phyloP scores from a whole-genome alignment of 73 alveolate genomes.

The Paramecium pentaurelia region DNA sequence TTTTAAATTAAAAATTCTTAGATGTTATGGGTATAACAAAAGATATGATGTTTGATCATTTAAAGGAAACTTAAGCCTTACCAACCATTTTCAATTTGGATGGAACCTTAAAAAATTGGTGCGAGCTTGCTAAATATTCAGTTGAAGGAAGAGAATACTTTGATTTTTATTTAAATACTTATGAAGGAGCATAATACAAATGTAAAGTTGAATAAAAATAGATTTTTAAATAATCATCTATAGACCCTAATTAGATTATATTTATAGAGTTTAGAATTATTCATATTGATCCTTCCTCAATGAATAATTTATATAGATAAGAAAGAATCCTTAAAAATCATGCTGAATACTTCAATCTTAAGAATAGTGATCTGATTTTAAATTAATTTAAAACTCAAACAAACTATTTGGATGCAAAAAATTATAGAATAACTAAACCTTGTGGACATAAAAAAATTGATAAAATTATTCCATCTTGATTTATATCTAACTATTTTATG shows the following conservation, averaged over 20 bases:
- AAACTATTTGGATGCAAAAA: constrained; percentile 7
- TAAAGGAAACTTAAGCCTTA: not conserved
- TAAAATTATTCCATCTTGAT: not conserved
- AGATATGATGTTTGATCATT: constrained; percentile 45
- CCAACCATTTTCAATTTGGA: constrained; percentile 22
- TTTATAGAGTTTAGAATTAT: constrained; percentile 7
- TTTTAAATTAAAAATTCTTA: not conserved
- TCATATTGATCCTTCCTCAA: not conserved
- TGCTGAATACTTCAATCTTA: not conserved
- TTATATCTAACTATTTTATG: not conserved
- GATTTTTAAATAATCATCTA: not conserved
- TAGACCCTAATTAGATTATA: not conserved
- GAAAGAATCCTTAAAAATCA: constrained; percentile 4
- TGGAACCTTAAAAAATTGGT: constrained; percentile 40
- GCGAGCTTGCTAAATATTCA: constrained; percentile 35
- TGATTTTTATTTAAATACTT: not conserved
- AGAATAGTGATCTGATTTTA: not conserved
- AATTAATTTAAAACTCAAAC: not conserved
- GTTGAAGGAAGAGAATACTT: constrained; percentile 31
- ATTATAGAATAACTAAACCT: not conserved
- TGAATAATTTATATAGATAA: not conserved
- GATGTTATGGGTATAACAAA: constrained; percentile 43
- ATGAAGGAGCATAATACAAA: constrained; percentile 12
- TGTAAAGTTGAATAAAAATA: constrained; percentile 31
- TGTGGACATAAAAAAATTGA: constrained; percentile 14